Base-by-base conservation (phyloP, 805 yeast genomes). In the Wickerhamomyces tratensis region DNA sequence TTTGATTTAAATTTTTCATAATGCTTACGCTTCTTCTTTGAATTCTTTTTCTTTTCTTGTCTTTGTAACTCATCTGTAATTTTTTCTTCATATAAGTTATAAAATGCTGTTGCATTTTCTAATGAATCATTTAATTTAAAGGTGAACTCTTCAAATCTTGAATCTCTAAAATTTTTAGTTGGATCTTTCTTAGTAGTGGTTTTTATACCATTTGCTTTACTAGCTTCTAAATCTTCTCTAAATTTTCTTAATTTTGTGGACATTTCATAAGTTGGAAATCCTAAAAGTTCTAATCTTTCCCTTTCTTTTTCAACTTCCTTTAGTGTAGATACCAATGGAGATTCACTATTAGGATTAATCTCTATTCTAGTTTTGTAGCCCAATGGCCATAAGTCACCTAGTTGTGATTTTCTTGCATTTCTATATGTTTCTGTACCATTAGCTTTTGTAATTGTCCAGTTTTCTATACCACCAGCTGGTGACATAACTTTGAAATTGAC, bases 331-430 rank as follows among this genome's bases (percentile, higher is more conserved):
- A 7, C 34, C 6, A 31, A 12, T 31, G n/a, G 11, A 2, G 34
- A 6, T 12, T 31, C 34, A 6, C 7, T 12, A 12, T 31, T 31
- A 31, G 13, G 13, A 6, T 55, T 60, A 5, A 68, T 65, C 39
- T 57, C 57, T 3, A 63, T 51, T 29, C 68, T 71, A 3, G 76
- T 67, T 57, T 82, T 83, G 3, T 79, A 79, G 33, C 73, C 84
- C 35, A 79, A 60, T 0, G 84, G 81, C 98, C 98, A 93, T 41
- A 81, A 62, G 58, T 93, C 98, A 25, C 96, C 96, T 56, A 76
- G 74, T n/a, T 61, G 62, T 0, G 86, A 76, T 59, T 93, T 91
- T 43, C 97, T 71, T 0, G 96, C 96, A 65, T 93, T 98, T 55
- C 86, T 94, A 51, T 86, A 93, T 3, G 69, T 77, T 46, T 77